Conservation (phyloP, 371 early-diverging fungal species). For the Syncephalastrum racemosum region DNA sequence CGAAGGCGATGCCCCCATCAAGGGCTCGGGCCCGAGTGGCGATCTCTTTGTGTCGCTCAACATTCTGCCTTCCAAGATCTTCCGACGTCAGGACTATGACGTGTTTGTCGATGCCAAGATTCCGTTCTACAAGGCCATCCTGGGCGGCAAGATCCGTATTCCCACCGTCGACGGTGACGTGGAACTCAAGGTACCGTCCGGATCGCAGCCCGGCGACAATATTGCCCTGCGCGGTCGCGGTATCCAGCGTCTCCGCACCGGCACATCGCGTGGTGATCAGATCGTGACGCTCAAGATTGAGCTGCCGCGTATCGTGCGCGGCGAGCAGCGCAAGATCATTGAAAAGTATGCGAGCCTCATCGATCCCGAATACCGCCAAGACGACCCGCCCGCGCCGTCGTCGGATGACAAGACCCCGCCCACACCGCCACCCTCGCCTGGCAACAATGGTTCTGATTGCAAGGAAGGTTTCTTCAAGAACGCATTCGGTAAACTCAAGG, state of each 20-base stretch:
- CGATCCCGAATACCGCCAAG: constrained; percentile 29
- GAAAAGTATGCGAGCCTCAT: constrained; percentile 37
- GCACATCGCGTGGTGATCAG: constrained; percentile 76
- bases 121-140: constrained; percentile 81
- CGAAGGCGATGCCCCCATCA: constrained; percentile 86
- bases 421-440: constrained; percentile 18
- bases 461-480: constrained; percentile 29
- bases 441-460: background rate
- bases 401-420: constrained; percentile 6
- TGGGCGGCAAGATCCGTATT: constrained; percentile 84
- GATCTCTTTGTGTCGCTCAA: constrained; percentile 79
- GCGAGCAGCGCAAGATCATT: constrained; percentile 37
- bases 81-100: constrained; percentile 78
- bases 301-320: constrained; percentile 56
- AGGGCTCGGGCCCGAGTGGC: constrained; percentile 71
- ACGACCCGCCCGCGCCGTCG: constrained; percentile 8
- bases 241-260: constrained; percentile 53
- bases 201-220: constrained; percentile 87
- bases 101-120: constrained; percentile 70
- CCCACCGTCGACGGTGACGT: constrained; percentile 94
- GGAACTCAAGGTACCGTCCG: constrained; percentile 80
- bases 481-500: constrained; percentile 33
- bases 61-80: constrained; percentile 62
- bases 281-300: constrained; percentile 78
- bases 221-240: constrained; percentile 78